These are phyloP conservation scores for Coriaria nepalensis DNA, from an alignment of 306 rosid genomes.

Conservation along the genomic window DNA sequence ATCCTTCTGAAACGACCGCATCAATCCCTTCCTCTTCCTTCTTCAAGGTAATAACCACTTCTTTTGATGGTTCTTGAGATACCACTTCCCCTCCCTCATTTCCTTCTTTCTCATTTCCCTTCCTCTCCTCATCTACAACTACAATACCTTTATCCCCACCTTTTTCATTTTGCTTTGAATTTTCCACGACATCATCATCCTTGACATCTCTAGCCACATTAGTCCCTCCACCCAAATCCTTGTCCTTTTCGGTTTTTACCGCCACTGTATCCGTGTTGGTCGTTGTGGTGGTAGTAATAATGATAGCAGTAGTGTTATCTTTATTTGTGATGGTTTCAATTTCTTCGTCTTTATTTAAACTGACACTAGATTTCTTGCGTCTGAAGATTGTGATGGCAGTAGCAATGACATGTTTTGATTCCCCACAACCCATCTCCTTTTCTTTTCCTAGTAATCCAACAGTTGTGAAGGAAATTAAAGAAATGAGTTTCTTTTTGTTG, in stretches of 20 bases:
- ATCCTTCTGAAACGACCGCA: slow-evolving; percentile 15
- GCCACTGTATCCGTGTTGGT: not conserved
- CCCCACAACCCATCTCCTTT: slow-evolving; percentile 58
- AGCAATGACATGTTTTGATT: slow-evolving; percentile 62
- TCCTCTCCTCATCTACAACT: slow-evolving; percentile 1
- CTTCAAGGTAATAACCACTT: slow-evolving; percentile 17
- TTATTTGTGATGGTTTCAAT: slow-evolving; percentile 9
- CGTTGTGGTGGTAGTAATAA: not conserved
- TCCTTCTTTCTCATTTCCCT: slow-evolving; percentile 8
- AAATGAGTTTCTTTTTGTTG: no score
- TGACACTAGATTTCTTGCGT: slow-evolving; percentile 31
- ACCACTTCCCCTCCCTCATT: slow-evolving; percentile 11
- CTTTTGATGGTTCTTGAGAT: slow-evolving; percentile 15
- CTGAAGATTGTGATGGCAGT: slow-evolving; percentile 36
- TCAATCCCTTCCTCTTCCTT: slow-evolving; percentile 21
- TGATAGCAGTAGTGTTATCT: slow-evolving; percentile 1
- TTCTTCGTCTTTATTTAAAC: slow-evolving; percentile 15
- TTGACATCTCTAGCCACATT: no score
- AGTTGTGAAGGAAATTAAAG: no score
- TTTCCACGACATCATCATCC: slow-evolving; percentile 2
- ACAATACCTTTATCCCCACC: slow-evolving; percentile 7
- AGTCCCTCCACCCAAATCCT: no score
- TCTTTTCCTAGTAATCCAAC: no score
- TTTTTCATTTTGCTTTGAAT: not conserved
- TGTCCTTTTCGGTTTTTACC: no score